Conservation (phyloP, 495 filamentous ascomycete genomes). For the Extremus antarcticus region DNA sequence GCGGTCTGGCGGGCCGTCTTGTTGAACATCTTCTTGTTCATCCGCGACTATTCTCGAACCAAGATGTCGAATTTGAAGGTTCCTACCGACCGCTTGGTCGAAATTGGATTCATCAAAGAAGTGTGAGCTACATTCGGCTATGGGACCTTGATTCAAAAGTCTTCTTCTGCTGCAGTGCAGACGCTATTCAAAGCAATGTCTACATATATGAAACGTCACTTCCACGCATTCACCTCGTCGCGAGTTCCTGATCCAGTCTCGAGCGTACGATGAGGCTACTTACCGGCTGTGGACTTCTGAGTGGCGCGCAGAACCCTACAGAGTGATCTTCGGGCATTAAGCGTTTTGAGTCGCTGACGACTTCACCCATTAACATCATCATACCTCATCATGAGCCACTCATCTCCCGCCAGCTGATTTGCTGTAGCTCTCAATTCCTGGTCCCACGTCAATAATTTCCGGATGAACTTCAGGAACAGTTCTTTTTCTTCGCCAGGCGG, state of each 20-base stretch:
- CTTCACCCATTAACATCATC: neutral
- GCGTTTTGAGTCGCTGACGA: neutral
- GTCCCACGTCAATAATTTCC: conserved; percentile 4
- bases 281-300: too few species aligned
- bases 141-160: neutral
- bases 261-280: too few species aligned
- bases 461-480: conserved; percentile 2
- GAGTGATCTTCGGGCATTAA: too few species aligned
- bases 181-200: neutral
- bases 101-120: conserved; percentile 33
- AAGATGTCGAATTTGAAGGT: conserved; percentile 29
- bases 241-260: too few species aligned
- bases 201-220: too few species aligned
- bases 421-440: neutral
- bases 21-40: conserved; percentile 51
- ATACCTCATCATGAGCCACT: conserved; percentile 3
- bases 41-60: conserved; percentile 44
- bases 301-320: too few species aligned
- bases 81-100: conserved; percentile 24
- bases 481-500: neutral
- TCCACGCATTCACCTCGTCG: too few species aligned
- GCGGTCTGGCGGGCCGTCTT: conserved; percentile 35
- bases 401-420: neutral
- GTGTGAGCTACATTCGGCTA: conserved; percentile 5
- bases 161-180: neutral